Base-by-base conservation (phyloP, 768 basidiomycete genomes). In the Suillus clintonianus region DNA sequence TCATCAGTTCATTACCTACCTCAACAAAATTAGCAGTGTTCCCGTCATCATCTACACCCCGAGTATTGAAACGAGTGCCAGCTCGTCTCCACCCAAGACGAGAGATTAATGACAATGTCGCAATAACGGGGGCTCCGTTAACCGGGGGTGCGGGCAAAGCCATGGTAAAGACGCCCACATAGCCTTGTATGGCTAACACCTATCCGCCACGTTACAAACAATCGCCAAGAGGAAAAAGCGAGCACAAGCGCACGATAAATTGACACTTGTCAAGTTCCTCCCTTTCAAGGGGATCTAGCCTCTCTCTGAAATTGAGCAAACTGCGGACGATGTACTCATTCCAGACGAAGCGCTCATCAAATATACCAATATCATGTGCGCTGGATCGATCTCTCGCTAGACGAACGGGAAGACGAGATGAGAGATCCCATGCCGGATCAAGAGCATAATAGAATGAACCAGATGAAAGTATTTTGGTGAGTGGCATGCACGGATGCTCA, bases 1-100 rank as follows among this genome's bases (percentile, higher is more conserved):
- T 41, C 19, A 13, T 8, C 39, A 17, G 6, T 27, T 30, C 39
- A 30, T 57, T 27, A 70, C 85, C 60, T 68, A 89, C 94, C 86
- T 99, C 97, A 8, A 97, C 97, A 76, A 97, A 98, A 72, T 98
- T 98, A 37, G 97, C 97, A 36, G 90, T 91, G 72, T 95, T 89
- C 42, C 96, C 95, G 67, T 95, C 92, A 72, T 97, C 96, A 71
- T 98, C 96, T 11, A 99, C 92, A 2, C 97, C 97, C 63, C 97
- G 86, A 14, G 95, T 95, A 74, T 97, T 98, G 80, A 99, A 99
- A 43, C 97, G 87, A 22, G 97, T 98, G 4, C 97, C 97, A 30
- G 97, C 96, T 67, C 97, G 85, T 78, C 94, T 96, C 89, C 93
- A 96, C 11, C 95, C 90, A 5, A 99, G 82, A 45, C 97, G 83